Evolutionary conservation across 106 monocot genomes (phyloP).

Genomic region (Alisma plantagoaquatica): DNA sequence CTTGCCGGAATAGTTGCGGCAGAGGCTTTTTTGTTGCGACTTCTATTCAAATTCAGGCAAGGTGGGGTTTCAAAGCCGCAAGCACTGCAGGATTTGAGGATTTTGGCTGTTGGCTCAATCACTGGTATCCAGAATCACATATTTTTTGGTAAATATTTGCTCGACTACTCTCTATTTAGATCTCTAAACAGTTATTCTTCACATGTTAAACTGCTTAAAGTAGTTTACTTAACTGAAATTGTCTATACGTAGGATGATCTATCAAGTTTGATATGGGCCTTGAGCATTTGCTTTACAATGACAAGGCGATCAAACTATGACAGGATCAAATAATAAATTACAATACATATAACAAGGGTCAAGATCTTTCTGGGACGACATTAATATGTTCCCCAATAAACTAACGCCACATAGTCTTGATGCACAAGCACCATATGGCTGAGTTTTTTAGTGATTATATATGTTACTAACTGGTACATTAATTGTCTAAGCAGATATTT

Average conservation of each 20-base stretch:
- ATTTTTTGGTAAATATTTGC: conserved; percentile 61
- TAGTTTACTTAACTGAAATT: not conserved
- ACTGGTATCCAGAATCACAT: conserved; percentile 46
- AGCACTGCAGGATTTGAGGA: conserved; percentile 50
- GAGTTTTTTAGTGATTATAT: too few relatives aligned
- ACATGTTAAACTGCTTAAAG: not conserved
- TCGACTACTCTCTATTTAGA: not conserved
- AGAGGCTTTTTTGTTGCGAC: conserved; percentile 71
- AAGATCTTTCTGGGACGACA: too few relatives aligned
- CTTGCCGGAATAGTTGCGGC: conserved; percentile 61
- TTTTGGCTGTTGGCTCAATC: conserved; percentile 76
- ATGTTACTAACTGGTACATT: too few relatives aligned
- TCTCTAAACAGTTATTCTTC: not conserved
- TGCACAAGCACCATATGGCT: too few relatives aligned
- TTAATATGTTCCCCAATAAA: too few relatives aligned
- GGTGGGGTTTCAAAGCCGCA: conserved; percentile 13
- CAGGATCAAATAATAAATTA: too few relatives aligned
- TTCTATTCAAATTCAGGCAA: conserved; percentile 44
- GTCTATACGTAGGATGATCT: not conserved
- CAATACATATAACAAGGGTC: too few relatives aligned
- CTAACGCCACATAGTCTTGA: too few relatives aligned
- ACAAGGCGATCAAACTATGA: too few relatives aligned
- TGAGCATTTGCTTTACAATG: not conserved
- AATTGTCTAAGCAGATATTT: conserved; percentile 41
- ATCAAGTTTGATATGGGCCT: not conserved